Evolutionary conservation across 352 stramenopile genomes (phyloP), one percentile per base, ranked within the genome.

Genomic region (Pythium aristosporum): DNA sequence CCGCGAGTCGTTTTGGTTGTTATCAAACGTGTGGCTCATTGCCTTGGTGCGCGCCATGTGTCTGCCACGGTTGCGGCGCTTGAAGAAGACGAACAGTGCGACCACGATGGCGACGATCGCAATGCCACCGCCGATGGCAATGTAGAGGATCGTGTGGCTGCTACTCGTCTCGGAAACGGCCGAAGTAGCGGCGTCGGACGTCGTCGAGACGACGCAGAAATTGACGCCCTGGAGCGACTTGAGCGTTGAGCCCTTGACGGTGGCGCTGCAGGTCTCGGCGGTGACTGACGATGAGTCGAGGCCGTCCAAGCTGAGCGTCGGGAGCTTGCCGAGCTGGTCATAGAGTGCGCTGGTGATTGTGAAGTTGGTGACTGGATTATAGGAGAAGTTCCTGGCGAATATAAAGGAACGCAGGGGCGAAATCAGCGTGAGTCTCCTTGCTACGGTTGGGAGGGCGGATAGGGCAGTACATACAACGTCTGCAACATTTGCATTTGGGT

Each of bases 331-430:
- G 53, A 60, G 46, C 11, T 41, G 41, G 13, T 60, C 23, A 39
- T 36, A 60, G 4, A 60, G 37, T 11, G n/a, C 12, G 2, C 12
- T 34, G 25, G 18, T 50, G 37, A 60, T 21, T 0, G 53, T 50
- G 15, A 39, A 39, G 23, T 48, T 60, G n/a, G 53, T 28, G 15
- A 60, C 39, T 9, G 53, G 53, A 23, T 60, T 60, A 23, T 41
- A 4, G 8, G 53, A 60, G 13, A 60, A 51, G 23, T 60, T 60
- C 15, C 53, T 60, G n/a, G 39, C 20, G 2, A 1, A 54, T 7
- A 47, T 7, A 20, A 20, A 41, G 12, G 23, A 52, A 52, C n/a
- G 5, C 13, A 54, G 28, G 49, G 44, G 30, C 21, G 28, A 46
- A 30, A 57, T 12, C 7, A 32, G 25, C 9, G 16, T n/a, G n/a